These are phyloP conservation scores for Nicotiana tomentosiformis DNA, from an alignment of 257 asterid species.

Conservation along the genomic window DNA sequence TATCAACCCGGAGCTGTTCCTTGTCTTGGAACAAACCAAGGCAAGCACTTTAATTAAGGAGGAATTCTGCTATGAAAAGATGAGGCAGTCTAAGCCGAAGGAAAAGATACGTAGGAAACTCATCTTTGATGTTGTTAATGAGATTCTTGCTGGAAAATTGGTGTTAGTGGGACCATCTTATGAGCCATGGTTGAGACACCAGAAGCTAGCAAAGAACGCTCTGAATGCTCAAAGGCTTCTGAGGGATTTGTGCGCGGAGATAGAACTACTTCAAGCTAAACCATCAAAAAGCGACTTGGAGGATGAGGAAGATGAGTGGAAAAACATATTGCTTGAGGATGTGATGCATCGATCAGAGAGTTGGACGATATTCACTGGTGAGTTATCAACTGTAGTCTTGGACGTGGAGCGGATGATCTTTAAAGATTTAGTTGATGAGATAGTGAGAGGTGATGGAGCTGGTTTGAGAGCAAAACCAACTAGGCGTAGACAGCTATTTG, in stretches of 20 bases:
- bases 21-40: constrained; percentile 94
- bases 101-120: constrained; percentile 58
- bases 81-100: constrained; percentile 21
- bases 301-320: constrained; percentile 61
- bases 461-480: constrained; percentile 41
- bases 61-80: constrained; percentile 22
- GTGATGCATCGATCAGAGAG: constrained; percentile 45
- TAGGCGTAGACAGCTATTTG: constrained; percentile 43
- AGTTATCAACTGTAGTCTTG: constrained; percentile 63
- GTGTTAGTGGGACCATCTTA: constrained; percentile 26
- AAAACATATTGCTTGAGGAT: constrained; percentile 44
- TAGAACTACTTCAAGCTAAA: constrained; percentile 47
- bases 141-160: constrained; percentile 61
- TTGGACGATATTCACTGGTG: constrained; percentile 50
- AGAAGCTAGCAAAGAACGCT: constrained; percentile 28
- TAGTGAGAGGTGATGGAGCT: constrained; percentile 61
- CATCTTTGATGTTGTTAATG: constrained; percentile 69
- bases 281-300: constrained; percentile 30
- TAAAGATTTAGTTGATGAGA: constrained; percentile 75
- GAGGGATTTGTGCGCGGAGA: constrained; percentile 65
- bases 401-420: constrained; percentile 77
- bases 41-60: constrained; percentile 35
- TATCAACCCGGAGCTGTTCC: constrained; percentile 78
- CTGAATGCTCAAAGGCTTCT: constrained; percentile 75
- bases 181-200: constrained; percentile 34